Evolutionary conservation across 2,329 filamentous ascomycete species (phyloP).

Genomic region (Septoria linicola): DNA sequence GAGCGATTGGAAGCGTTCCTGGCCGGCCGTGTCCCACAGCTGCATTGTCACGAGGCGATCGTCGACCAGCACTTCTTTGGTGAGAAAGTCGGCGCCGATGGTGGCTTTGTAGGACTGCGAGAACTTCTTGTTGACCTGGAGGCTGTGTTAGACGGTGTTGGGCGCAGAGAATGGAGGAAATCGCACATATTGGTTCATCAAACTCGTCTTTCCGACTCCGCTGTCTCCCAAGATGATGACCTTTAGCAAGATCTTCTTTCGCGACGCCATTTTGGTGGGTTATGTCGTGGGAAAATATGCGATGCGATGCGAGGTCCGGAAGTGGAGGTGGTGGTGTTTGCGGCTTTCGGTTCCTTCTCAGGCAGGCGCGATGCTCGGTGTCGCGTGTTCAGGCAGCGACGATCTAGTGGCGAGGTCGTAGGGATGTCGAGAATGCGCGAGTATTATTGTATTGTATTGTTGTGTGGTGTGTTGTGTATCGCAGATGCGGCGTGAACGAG

Average conservation of each 20-base stretch:
- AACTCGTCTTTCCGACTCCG: constrained; percentile 97
- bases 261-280: constrained; percentile 36
- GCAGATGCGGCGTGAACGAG: too few species aligned
- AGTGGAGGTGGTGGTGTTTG: not conserved
- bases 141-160: constrained; percentile 12
- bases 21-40: constrained; percentile 97
- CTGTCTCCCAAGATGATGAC: constrained; percentile 98
- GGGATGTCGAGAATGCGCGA: too few species aligned
- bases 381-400: too few species aligned
- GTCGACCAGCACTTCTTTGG: constrained; percentile 95
- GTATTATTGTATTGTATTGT: too few species aligned
- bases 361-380: too few species aligned
- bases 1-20: constrained; percentile 95
- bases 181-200: constrained; percentile 99
- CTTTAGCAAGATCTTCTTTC: constrained; percentile 43
- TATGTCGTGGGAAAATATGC: not conserved
- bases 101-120: constrained; percentile 99
- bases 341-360: too few species aligned
- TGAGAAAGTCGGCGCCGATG: constrained; percentile 97
- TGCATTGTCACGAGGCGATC: constrained; percentile 98
- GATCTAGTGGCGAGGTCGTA: too few species aligned
- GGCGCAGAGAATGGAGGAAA: constrained; percentile 4
- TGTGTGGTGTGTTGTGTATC: too few species aligned
- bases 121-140: constrained; percentile 99
- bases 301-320: too few species aligned